Evolutionary conservation across 2,329 filamentous ascomycete species (phyloP).

Genomic region (Podosphaera xanthii): DNA sequence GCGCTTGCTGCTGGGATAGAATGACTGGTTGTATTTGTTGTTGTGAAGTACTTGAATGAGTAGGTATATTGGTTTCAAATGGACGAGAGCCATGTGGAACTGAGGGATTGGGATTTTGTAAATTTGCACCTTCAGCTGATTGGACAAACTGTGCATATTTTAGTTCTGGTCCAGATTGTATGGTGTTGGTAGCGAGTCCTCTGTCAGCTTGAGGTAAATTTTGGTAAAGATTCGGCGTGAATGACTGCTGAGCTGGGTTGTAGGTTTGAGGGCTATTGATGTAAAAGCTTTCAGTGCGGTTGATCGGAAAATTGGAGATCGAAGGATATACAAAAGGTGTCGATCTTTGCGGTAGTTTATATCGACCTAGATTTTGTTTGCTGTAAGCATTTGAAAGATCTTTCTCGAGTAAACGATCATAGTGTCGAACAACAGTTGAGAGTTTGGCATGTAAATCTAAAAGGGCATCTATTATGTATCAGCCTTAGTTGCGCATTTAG

Average conservation of each 20-base stretch:
- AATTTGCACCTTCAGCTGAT: constrained; percentile 21
- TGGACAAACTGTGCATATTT: constrained; percentile 14
- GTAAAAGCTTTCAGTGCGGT: constrained; percentile 57
- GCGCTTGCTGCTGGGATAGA: constrained; percentile 16
- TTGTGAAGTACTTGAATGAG: constrained; percentile 9
- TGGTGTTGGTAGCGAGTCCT: constrained; percentile 2
- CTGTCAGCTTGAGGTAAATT: constrained; percentile 9
- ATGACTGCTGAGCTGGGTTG: constrained; percentile 23
- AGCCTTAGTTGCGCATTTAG: constrained; percentile 16
- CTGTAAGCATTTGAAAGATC: constrained; percentile 80
- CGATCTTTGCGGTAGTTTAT: constrained; percentile 28
- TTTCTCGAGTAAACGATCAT: constrained; percentile 94
- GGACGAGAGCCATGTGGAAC: constrained; percentile 11
- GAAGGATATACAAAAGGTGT: constrained; percentile 46
- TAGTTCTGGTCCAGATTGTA: constrained; percentile 7
- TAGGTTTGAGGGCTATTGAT: constrained; percentile 35
- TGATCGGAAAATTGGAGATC: constrained; percentile 29
- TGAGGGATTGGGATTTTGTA: constrained; percentile 25
- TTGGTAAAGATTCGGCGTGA: constrained; percentile 15
- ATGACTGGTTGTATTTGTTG: constrained; percentile 11
- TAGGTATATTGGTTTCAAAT: background rate
- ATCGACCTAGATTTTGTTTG: constrained; percentile 49
- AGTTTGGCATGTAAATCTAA: constrained; percentile 88
- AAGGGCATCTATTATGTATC: constrained; percentile 44
- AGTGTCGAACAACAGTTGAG: constrained; percentile 88